Evolutionary conservation across 305 asterid genomes (phyloP).

Genomic region (Solanum hybrid): DNA sequence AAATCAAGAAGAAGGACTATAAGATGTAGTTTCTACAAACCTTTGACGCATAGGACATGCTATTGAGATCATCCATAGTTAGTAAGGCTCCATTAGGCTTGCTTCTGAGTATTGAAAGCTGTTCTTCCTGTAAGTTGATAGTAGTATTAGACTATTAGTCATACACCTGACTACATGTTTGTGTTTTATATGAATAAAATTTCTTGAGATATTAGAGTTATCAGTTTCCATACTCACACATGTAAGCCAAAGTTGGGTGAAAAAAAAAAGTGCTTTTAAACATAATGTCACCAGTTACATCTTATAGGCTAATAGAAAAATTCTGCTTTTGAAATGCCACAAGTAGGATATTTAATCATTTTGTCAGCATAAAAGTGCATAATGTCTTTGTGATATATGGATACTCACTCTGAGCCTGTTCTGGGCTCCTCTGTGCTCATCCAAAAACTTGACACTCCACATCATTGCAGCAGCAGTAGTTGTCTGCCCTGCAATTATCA

Average conservation of each 20-base stretch:
- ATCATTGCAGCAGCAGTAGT: constrained; percentile 55
- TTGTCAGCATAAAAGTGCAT: background rate
- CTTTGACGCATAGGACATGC: constrained; percentile 39
- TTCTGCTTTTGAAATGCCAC: background rate
- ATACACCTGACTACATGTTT: background rate
- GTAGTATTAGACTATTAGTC: background rate
- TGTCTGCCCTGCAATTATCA: constrained; percentile 46
- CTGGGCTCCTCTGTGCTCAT: constrained; percentile 29
- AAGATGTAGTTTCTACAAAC: constrained; percentile 8
- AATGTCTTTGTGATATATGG: background rate
- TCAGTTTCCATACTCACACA: background rate
- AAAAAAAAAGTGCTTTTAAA: background rate
- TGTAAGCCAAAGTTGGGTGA: background rate
- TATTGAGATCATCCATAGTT: constrained; percentile 37
- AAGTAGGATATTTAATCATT: background rate
- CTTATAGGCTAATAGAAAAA: background rate
- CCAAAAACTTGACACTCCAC: constrained; percentile 53
- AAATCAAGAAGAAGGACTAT: background rate
- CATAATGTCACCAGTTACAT: background rate
- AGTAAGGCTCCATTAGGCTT: constrained; percentile 29
- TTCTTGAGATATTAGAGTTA: background rate
- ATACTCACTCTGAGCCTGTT: constrained; percentile 32
- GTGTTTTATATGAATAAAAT: background rate
- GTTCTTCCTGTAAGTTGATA: constrained; percentile 37
- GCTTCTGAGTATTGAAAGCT: constrained; percentile 24